Evolutionary conservation across 345 rosid species (phyloP), one percentile per base, ranked within the genome.

Genomic region (Ceriops decandra): DNA sequence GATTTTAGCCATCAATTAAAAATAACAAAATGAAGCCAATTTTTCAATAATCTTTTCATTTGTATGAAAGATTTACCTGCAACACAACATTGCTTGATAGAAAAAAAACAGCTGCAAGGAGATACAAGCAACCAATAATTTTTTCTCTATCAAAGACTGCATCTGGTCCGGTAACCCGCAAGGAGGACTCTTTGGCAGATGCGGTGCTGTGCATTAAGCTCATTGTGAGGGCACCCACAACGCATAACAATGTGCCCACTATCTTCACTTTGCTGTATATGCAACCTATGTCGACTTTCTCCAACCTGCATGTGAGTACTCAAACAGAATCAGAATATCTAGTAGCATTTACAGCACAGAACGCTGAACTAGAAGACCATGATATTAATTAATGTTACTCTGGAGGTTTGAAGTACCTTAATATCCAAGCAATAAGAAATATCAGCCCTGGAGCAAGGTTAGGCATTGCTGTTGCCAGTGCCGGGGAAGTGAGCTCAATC

Each of bases 401-500:
- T 13, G 49, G 49, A 42, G 19, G 19, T 42, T 42, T 16, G 5
- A 56, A 15, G 28, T 82, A 92, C 96, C 96, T 83, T 57, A 78
- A 68, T 73, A 75, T 60, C 98, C 99, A 92, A 36, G 98, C 98
- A 49, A 92, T 95, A 65, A 85, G 60, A 66, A 95, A 95, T 66
- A 95, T 90, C 35, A 95, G 75, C 46, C 89, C 98, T 0, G 98
- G 99, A 74, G 90, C 88, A 27, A 95, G 91, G 78, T 95, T 95
- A 38, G 95, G 96, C 99, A 95, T 95, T 58, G 99, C 96, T 51
- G 98, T 92, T 13, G 98, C 99, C 79, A 92, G 67, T 68, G 97
- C 87, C 27, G 99, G 92, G 53, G 98, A 92, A 3, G 99, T 92
- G 36, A 85, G 80, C 71, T 86, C 73, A 66, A 95, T 87, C 60